phyloP scores from a whole-genome alignment of 2,329 filamentous ascomycete genomes.

The Fusarium mangiferae region DNA sequence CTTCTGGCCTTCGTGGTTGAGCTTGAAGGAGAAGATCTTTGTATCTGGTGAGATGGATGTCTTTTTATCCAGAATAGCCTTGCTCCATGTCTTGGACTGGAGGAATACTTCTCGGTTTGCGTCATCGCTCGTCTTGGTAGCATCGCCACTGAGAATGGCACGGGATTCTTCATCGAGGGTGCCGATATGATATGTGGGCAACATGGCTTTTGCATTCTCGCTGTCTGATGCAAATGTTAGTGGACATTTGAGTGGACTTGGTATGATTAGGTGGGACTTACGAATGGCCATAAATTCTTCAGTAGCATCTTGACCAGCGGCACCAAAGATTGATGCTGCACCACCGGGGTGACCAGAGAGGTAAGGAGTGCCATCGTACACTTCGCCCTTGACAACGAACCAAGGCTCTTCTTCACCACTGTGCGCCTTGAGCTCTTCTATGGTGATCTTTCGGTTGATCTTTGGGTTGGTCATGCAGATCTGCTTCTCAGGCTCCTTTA shows the following conservation, averaged over 20 bases:
- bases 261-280: slow-evolving; percentile 57
- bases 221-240: slow-evolving; percentile 69
- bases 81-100: slow-evolving; percentile 77
- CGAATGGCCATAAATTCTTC: slow-evolving; percentile 94
- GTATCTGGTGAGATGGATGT: slow-evolving; percentile 79
- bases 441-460: slow-evolving; percentile 69
- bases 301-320: slow-evolving; percentile 82
- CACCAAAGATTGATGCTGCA: slow-evolving; percentile 83
- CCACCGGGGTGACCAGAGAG: slow-evolving; percentile 87
- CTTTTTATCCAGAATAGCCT: slow-evolving; percentile 75
- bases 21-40: slow-evolving; percentile 81
- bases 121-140: slow-evolving; percentile 47
- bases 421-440: slow-evolving; percentile 78
- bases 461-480: slow-evolving; percentile 81
- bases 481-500: slow-evolving; percentile 67
- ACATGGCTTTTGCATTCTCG: slow-evolving; percentile 92
- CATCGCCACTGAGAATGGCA: slow-evolving; percentile 62
- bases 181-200: slow-evolving; percentile 86
- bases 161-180: slow-evolving; percentile 71
- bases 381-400: slow-evolving; percentile 89
- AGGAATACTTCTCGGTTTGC: slow-evolving; percentile 72
- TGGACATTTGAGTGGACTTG: background rate
- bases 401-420: slow-evolving; percentile 74
- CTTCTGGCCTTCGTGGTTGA: slow-evolving; percentile 75
- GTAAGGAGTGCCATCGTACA: slow-evolving; percentile 87